A percentile compares a stretch with the other conserved stretches of the same genome.
phyloP scores from a whole-genome alignment of 1,284 basidiomycete species.

The Rhodotorula glutinis region DNA sequence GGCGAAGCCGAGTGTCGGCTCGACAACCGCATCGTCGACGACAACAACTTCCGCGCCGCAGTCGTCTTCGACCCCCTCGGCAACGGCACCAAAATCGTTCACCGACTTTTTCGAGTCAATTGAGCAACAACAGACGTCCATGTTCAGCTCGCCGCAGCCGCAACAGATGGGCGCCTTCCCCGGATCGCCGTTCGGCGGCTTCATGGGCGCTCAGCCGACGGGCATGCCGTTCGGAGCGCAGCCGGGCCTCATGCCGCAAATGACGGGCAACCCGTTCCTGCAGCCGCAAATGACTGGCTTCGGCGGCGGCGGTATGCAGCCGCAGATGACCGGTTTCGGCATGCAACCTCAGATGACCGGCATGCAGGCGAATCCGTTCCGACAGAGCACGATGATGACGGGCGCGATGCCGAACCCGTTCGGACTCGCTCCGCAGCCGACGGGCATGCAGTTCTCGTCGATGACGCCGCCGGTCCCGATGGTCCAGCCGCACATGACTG shows the following conservation, averaged over 20 bases:
- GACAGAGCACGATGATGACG: not conserved
- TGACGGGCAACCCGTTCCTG: constrained; percentile 37
- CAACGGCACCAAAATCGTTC: constrained; percentile 52
- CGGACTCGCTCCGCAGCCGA: constrained; percentile 5
- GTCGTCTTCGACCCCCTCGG: constrained; percentile 18
- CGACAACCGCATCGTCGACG: not conserved
- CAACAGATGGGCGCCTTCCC: constrained; percentile 57
- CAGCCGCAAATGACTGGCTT: constrained; percentile 46
- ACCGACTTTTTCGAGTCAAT: constrained; percentile 91
- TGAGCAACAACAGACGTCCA: constrained; percentile 73
- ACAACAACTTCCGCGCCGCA: constrained; percentile 20
- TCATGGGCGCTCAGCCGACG: constrained; percentile 52
- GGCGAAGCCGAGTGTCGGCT: not conserved
- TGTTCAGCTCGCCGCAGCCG: constrained; percentile 56
- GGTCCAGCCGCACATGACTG: constrained; percentile 17
- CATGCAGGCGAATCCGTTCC: constrained; percentile 43
- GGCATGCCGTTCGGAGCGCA: constrained; percentile 30
- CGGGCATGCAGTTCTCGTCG: not conserved
- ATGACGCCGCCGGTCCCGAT: not conserved
- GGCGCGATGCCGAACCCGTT: constrained; percentile 22
- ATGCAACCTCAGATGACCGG: constrained; percentile 20
- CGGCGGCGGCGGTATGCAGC: constrained; percentile 52
- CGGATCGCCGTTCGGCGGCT: constrained; percentile 67
- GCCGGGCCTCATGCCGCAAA: constrained; percentile 31
- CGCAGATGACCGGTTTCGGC: constrained; percentile 70